Base-by-base conservation (phyloP, 495 filamentous ascomycete species). In the Penicillium egyptiacum region DNA sequence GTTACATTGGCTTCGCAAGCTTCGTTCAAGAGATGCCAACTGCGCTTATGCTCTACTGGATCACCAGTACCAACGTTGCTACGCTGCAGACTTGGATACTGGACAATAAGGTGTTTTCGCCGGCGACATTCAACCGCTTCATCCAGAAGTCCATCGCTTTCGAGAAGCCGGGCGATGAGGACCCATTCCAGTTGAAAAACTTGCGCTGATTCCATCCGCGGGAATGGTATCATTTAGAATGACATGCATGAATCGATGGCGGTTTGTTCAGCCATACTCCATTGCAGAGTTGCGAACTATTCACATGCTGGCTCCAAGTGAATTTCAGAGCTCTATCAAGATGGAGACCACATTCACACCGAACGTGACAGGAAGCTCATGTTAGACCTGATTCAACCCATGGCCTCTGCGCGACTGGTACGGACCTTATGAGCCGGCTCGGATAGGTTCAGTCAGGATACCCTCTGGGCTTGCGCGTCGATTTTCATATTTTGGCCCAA, bases 1-100 rank as follows among this genome's bases (percentile, higher is more conserved):
- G 73, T 20, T 66, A 72, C 31, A 58, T 76, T 37, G 75, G 70
- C 3, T 1, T 68, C 9, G 60, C 71, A 14, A 58, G 64, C 8
- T 75, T 55, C 44, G 46, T 76, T 25, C 55, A 65, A 53, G 61
- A 81, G 42, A 61, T 89, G 51, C 87, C 87, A 3, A 74, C 74
- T 26, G 88, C 86, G 1, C 70, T 92, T 39, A 76, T 90, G 58
- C 63, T 92, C 14, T 92, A 91, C 61, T 92, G 89, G 89, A 76
- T 89, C 16, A 74, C 80, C 0, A 79, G 74, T 58, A 69, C 74
- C n/a, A 77, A 73, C 59, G 47, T 71, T 28, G 75, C 75, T 20
- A 76, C 73, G 19, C 26, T 75, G 22, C 77, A 79, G 58, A 68
- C 68, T 6, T 60, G 53, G 47, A 37, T 72, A 7, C 58, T 77